These are phyloP conservation scores for Metschnikowia kofuensis DNA, from an alignment of 805 yeast species.

Conservation along the genomic window DNA sequence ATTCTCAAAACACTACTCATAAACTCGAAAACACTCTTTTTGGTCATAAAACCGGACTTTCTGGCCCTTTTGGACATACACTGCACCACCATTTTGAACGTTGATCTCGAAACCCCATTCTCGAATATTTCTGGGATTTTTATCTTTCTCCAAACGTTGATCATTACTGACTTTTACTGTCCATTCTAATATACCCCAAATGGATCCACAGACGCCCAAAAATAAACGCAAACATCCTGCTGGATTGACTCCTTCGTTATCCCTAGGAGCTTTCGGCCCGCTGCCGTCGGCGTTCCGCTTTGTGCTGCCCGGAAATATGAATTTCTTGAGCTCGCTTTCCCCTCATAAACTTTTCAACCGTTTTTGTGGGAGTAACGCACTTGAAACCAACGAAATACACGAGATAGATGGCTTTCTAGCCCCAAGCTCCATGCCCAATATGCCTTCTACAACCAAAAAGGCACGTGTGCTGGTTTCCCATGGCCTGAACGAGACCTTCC, in stretches of 20 bases:
- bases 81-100: too few relatives aligned
- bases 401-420: neutral
- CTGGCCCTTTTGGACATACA: too few relatives aligned
- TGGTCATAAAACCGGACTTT: too few relatives aligned
- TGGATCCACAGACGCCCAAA: slow-evolving; percentile 17
- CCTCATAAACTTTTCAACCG: slow-evolving; percentile 31
- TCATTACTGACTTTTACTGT: too few relatives aligned
- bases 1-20: too few relatives aligned
- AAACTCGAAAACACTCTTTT: too few relatives aligned
- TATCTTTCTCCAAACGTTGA: too few relatives aligned
- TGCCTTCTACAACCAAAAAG: neutral
- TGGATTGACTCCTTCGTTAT: slow-evolving; percentile 31
- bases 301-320: slow-evolving; percentile 30
- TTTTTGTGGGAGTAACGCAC: neutral
- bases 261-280: slow-evolving; percentile 35
- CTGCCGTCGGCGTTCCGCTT: slow-evolving; percentile 42
- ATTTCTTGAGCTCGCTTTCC: slow-evolving; percentile 27
- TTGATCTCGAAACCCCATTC: too few relatives aligned
- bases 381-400: neutral
- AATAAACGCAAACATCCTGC: slow-evolving; percentile 3
- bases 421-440: neutral
- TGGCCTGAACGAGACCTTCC: neutral
- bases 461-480: neutral
- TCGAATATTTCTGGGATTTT: too few relatives aligned
- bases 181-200: neutral